Evolutionary conservation across 1,284 basidiomycete species (phyloP).

Genomic region (Rhodotorula mucilaginosa): DNA sequence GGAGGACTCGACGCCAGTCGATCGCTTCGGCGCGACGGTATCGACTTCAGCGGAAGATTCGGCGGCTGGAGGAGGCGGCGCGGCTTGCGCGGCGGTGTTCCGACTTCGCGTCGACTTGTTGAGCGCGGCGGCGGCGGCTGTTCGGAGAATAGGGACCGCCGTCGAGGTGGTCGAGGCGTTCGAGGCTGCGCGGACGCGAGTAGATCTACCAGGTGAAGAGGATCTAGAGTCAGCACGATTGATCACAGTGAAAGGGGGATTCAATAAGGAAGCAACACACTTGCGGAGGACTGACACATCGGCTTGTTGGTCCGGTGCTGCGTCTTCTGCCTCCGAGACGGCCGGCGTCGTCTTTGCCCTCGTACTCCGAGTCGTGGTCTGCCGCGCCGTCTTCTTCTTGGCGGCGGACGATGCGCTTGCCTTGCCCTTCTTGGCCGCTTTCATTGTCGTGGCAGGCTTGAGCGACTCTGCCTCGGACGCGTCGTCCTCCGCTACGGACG

Average conservation of each 20-base stretch:
- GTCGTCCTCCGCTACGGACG: background rate
- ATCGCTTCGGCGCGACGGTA: background rate
- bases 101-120: conserved; percentile 3
- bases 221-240: background rate
- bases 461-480: background rate
- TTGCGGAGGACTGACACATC: conserved; percentile 8
- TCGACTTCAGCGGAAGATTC: background rate
- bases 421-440: background rate
- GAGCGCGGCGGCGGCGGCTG: background rate
- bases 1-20: background rate
- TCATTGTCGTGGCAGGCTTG: background rate
- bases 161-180: conserved; percentile 1
- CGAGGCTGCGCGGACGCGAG: conserved; percentile 18
- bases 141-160: background rate
- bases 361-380: background rate
- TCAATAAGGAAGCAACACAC: conserved; percentile 4
- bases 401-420: background rate
- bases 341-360: conserved; percentile 20
- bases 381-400: background rate
- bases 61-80: background rate
- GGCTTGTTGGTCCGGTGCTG: background rate
- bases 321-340: conserved; percentile 12
- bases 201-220: background rate
- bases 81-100: background rate
- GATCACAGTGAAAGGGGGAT: too few species aligned